Conservation (phyloP, 1,284 basidiomycete genomes). For the Veloporphyrellus conicus region DNA sequence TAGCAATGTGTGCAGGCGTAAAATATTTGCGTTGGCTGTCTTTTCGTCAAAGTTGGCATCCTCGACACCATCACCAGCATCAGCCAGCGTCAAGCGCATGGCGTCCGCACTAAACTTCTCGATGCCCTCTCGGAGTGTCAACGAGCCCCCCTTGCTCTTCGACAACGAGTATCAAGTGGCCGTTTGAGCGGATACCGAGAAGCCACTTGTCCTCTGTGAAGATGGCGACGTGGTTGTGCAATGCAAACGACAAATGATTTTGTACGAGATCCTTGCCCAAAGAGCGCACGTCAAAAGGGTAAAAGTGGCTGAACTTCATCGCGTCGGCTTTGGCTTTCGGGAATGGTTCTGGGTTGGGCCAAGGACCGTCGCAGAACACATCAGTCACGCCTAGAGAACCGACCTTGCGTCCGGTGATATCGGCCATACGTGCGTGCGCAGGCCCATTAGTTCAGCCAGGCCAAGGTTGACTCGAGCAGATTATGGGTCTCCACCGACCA, state of each 20-base stretch:
- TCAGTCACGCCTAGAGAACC: slow-evolving; percentile 85
- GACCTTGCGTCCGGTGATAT: slow-evolving; percentile 73
- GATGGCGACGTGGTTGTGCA: slow-evolving; percentile 92
- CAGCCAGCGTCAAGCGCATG: slow-evolving; percentile 87
- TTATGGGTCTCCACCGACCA: slow-evolving; percentile 88
- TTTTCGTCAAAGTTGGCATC: slow-evolving; percentile 99
- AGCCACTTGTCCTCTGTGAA: slow-evolving; percentile 97
- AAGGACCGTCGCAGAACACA: slow-evolving; percentile 75
- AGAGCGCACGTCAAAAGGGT: slow-evolving; percentile 96
- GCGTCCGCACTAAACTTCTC: slow-evolving; percentile 92
- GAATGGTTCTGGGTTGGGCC: slow-evolving; percentile 67
- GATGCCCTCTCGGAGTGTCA: slow-evolving; percentile 76
- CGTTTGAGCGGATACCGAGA: slow-evolving; percentile 87
- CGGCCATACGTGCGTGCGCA: slow-evolving; percentile 93
- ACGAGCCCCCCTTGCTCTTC: slow-evolving; percentile 90
- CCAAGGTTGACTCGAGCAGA: slow-evolving; percentile 87
- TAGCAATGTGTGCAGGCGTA: slow-evolving; percentile 88
- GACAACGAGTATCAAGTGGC: slow-evolving; percentile 97
- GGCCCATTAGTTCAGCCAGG: slow-evolving; percentile 98
- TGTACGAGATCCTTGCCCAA: slow-evolving; percentile 98
- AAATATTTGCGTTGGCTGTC: slow-evolving; percentile 95
- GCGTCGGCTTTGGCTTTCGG: slow-evolving; percentile 75
- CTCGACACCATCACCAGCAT: slow-evolving; percentile 96
- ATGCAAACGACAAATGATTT: slow-evolving; percentile 93
- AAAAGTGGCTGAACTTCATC: slow-evolving; percentile 95